These are phyloP conservation scores for Pilaira anomala DNA, from an alignment of 192 early-diverging fungal genomes.

Conservation along the genomic window DNA sequence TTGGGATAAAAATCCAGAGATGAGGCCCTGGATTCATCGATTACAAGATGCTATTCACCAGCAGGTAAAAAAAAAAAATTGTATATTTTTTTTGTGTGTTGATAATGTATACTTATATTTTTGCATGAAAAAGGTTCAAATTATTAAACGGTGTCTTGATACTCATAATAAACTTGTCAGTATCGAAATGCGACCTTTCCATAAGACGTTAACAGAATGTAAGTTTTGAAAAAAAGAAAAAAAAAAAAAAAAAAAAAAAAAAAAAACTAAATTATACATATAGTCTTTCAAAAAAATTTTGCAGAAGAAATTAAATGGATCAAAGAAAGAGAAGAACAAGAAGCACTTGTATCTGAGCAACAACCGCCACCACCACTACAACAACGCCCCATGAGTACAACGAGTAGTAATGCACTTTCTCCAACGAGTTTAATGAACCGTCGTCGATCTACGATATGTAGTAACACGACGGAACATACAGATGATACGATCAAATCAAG, in stretches of 20 bases:
- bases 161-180: slow-evolving; percentile 61
- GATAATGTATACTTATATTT: slow-evolving; percentile 10
- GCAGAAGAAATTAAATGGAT: slow-evolving; percentile 54
- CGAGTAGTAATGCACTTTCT: no score
- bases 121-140: slow-evolving; percentile 42
- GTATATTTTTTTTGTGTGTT: neutral
- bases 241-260: neutral
- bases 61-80: slow-evolving; percentile 49
- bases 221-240: slow-evolving; percentile 11
- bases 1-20: slow-evolving; percentile 41
- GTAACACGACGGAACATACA: no score
- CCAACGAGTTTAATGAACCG: neutral
- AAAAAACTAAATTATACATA: neutral
- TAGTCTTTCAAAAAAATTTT: slow-evolving; percentile 66
- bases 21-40: slow-evolving; percentile 39
- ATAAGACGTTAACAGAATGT: slow-evolving; percentile 56
- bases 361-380: no score
- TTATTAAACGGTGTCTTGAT: slow-evolving; percentile 57
- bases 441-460: neutral
- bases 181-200: slow-evolving; percentile 68
- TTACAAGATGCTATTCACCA: slow-evolving; percentile 59
- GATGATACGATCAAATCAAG: neutral
- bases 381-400: no score
- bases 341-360: no score
- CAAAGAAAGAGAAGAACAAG: slow-evolving; percentile 1